These are phyloP conservation scores for Nepenthes mirabilis DNA, from an alignment of 148 eudicot species.

Conservation along the genomic window DNA sequence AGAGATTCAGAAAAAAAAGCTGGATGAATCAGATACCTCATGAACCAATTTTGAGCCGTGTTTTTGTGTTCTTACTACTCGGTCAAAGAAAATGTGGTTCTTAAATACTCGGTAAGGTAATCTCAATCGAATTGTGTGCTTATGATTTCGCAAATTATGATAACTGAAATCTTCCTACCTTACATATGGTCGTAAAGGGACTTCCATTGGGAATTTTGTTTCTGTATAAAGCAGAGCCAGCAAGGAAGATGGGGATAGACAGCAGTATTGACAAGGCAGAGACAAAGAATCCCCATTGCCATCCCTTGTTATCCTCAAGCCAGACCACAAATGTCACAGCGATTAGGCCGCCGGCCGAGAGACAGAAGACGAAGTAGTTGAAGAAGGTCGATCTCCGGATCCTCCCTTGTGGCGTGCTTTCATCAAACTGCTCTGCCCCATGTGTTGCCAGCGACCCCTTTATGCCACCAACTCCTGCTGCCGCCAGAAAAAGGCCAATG, in stretches of 20 bases:
- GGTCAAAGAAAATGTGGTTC: too few relatives aligned
- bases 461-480: conserved; percentile 80
- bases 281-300: conserved; percentile 91
- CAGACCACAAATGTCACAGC: conserved; percentile 90
- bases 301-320: conserved; percentile 89
- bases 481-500: conserved; percentile 64
- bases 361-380: conserved; percentile 85
- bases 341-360: conserved; percentile 61
- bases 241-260: conserved; percentile 60
- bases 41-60: too few relatives aligned
- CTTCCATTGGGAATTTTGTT: conserved; percentile 79
- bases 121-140: background rate
- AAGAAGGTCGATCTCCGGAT: conserved; percentile 78
- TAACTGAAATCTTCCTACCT: conserved; percentile 23
- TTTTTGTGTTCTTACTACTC: too few relatives aligned
- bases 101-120: too few relatives aligned
- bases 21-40: too few relatives aligned
- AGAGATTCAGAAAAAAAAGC: too few relatives aligned
- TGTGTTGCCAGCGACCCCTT: conserved; percentile 81
- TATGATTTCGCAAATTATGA: background rate
- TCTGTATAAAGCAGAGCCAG: conserved; percentile 51
- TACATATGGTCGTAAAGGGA: conserved; percentile 75
- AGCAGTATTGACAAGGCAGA: conserved; percentile 51
- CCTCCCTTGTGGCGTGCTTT: conserved; percentile 46
- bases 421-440: conserved; percentile 95